Conservation (phyloP, 768 basidiomycete species). For the Hypsizygus marmoreus region DNA sequence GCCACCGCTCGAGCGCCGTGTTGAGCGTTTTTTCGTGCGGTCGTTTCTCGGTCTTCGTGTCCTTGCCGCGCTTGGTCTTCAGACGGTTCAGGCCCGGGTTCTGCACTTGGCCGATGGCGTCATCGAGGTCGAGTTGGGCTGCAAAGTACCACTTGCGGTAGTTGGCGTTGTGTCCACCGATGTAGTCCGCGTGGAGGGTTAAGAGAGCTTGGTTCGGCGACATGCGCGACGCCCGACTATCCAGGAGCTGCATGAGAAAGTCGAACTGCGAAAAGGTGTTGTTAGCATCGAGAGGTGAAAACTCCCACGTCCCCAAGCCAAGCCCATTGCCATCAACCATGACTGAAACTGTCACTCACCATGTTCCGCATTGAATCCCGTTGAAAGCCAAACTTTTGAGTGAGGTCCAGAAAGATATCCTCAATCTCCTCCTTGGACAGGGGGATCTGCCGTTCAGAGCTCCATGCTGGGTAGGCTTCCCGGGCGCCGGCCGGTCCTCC, state of each 20-base stretch:
- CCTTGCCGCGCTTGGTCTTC: conserved; percentile 61
- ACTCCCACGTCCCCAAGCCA: too few relatives aligned
- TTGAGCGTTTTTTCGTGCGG: conserved; percentile 68
- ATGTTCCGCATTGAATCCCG: conserved; percentile 94
- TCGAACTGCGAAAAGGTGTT: conserved; percentile 65
- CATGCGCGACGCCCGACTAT: conserved; percentile 97
- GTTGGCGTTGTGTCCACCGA: conserved; percentile 97
- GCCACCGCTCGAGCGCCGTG: conserved; percentile 89
- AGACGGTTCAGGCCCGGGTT: conserved; percentile 89
- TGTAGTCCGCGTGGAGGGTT: conserved; percentile 97
- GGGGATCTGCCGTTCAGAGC: conserved; percentile 88
- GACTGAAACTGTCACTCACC: too few relatives aligned
- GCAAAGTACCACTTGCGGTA: conserved; percentile 99
- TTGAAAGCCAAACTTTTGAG: conserved; percentile 99
- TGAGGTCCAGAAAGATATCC: conserved; percentile 95
- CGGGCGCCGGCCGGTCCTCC: conserved; percentile 54
- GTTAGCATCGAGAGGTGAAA: too few relatives aligned
- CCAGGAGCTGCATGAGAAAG: conserved; percentile 96
- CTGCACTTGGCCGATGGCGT: conserved; percentile 89
- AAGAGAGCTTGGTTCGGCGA: conserved; percentile 92
- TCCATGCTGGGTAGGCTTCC: conserved; percentile 96
- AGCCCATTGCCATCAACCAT: too few relatives aligned
- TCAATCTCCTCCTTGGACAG: conserved; percentile 99
- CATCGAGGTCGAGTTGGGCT: conserved; percentile 97
- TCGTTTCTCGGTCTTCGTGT: conserved; percentile 51